phyloP scores from a whole-genome alignment of 2,329 filamentous ascomycete genomes.

The Pseudogymnoascus sp. region DNA sequence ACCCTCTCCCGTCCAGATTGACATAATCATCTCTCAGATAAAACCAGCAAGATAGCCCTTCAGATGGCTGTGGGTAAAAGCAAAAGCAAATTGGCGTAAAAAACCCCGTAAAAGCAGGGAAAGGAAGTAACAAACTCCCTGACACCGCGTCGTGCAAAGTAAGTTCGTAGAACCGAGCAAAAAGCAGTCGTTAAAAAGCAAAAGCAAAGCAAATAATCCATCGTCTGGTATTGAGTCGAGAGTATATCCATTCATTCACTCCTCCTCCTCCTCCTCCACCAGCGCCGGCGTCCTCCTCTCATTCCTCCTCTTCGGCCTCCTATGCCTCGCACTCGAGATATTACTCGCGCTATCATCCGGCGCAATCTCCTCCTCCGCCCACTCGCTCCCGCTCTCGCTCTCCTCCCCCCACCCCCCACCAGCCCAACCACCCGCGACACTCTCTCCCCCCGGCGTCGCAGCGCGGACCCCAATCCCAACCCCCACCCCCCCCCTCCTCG shows the following conservation, averaged over 20 bases:
- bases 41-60: background rate
- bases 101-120: background rate
- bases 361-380: conserved; percentile 50
- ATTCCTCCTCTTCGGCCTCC: conserved; percentile 57
- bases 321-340: conserved; percentile 61
- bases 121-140: background rate
- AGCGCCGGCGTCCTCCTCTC: conserved; percentile 64
- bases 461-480: conserved; percentile 29
- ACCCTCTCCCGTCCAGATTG: too few species aligned
- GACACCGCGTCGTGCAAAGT: background rate
- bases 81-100: background rate
- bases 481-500: conserved; percentile 15
- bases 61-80: background rate
- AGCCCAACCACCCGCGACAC: conserved; percentile 9
- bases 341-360: conserved; percentile 78
- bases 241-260: conserved; percentile 12
- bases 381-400: conserved; percentile 28
- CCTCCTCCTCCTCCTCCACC: conserved; percentile 60
- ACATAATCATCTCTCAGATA: too few species aligned
- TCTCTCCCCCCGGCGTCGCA: conserved; percentile 33
- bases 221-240: too few species aligned
- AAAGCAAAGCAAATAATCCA: background rate
- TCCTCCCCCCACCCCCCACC: conserved; percentile 27
- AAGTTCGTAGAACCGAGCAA: background rate
- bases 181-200: background rate